A percentile compares a stretch with the other conserved stretches of the same genome.
These are phyloP conservation scores for Grosmannia clavigera DNA, from an alignment of 2,329 filamentous ascomycete species.

Conservation along the genomic window DNA sequence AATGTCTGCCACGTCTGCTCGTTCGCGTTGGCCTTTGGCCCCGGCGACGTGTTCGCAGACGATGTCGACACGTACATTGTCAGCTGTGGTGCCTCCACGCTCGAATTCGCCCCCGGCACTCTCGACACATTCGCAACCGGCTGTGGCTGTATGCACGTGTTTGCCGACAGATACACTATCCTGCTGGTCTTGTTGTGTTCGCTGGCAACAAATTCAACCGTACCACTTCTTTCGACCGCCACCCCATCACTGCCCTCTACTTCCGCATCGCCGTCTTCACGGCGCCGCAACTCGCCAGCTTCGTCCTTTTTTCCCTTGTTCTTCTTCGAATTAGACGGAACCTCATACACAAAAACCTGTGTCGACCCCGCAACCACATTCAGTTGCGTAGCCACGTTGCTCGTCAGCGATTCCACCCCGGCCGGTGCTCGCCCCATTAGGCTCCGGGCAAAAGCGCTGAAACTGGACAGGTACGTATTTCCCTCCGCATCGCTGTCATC, in stretches of 20 bases:
- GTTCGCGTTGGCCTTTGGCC: slow-evolving; percentile 38
- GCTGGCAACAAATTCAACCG: not conserved
- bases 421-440: slow-evolving; percentile 49
- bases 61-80: slow-evolving; percentile 64
- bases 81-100: slow-evolving; percentile 53
- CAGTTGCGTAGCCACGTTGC: slow-evolving; percentile 49
- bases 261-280: not conserved
- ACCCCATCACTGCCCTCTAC: slow-evolving; percentile 3
- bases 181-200: slow-evolving; percentile 5
- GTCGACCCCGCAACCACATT: slow-evolving; percentile 52
- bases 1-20: slow-evolving; percentile 39
- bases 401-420: slow-evolving; percentile 37
- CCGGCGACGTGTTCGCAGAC: slow-evolving; percentile 50
- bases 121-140: not conserved
- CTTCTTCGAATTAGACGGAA: slow-evolving; percentile 36
- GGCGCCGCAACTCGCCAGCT: slow-evolving; percentile 13
- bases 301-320: slow-evolving; percentile 12
- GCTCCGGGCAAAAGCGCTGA: slow-evolving; percentile 46
- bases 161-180: slow-evolving; percentile 70
- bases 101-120: slow-evolving; percentile 17
- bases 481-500: not conserved
- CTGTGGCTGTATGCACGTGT: slow-evolving; percentile 68
- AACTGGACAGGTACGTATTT: slow-evolving; percentile 45
- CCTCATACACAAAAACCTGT: slow-evolving; percentile 52
- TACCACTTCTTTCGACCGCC: not conserved